Conservation (phyloP, 495 filamentous ascomycete species). For the Aspergillus conjunctus region DNA sequence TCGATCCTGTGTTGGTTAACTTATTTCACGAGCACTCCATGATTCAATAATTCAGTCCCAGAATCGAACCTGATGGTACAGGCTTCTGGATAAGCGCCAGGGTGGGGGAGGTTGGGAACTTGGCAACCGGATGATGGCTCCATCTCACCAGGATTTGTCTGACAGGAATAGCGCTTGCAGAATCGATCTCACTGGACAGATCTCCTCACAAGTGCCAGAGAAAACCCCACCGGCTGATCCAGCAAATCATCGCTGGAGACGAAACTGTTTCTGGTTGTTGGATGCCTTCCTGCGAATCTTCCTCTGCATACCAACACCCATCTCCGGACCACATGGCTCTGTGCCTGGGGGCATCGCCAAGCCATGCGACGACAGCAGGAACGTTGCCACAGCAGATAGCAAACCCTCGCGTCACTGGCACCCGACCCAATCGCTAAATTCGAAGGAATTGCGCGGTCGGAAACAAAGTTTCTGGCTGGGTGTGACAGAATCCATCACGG, state of each 20-base stretch:
- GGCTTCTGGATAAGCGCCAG: neutral
- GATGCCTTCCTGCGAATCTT: constrained; percentile 1
- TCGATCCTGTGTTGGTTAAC: neutral
- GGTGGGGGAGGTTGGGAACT: constrained; percentile 4
- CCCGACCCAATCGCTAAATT: constrained; percentile 13
- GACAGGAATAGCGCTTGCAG: constrained; percentile 44
- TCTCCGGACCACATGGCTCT: constrained; percentile 22
- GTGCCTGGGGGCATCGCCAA: constrained; percentile 10
- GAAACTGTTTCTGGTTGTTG: neutral
- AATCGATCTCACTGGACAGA: constrained; percentile 31
- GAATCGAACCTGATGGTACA: neutral
- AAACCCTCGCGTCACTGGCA: neutral
- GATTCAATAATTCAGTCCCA: neutral
- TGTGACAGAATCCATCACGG: constrained; percentile 23
- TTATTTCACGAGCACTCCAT: neutral
- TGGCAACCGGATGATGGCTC: constrained; percentile 13
- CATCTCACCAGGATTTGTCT: constrained; percentile 18
- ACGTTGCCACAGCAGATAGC: constrained; percentile 13
- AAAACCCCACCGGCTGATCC: constrained; percentile 16
- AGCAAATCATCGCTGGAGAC: constrained; percentile 24
- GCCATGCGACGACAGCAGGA: constrained; percentile 17
- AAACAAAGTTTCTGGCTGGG: constrained; percentile 18
- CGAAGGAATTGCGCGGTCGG: neutral
- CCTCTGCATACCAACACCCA: constrained; percentile 10
- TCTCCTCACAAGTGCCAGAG: neutral